phyloP scores from a whole-genome alignment of 2,329 filamentous ascomycete species.

The Endothia cerciana region DNA sequence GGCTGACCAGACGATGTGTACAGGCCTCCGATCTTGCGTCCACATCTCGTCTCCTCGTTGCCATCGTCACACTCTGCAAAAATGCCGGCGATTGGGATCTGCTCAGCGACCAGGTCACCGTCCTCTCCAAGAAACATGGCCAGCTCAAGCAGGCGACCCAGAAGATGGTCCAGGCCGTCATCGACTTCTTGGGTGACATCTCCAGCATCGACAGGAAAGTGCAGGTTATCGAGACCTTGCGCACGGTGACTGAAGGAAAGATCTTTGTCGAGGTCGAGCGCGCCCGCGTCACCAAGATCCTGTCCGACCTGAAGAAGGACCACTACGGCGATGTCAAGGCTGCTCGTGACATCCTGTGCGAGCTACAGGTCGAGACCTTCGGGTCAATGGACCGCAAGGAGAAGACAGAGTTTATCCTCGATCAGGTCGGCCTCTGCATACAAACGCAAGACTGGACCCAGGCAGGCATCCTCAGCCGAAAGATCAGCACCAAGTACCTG shows the following conservation, averaged over 20 bases:
- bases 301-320: constrained; percentile 96
- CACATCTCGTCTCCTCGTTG: constrained; percentile 83
- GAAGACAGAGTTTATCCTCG: constrained; percentile 98
- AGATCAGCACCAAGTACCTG: constrained; percentile 95
- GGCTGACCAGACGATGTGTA: constrained; percentile 7
- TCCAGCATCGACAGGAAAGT: constrained; percentile 87
- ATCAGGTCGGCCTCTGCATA: constrained; percentile 93
- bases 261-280: constrained; percentile 99
- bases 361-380: constrained; percentile 98
- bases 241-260: constrained; percentile 98
- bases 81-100: constrained; percentile 89
- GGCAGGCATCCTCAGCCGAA: constrained; percentile 88
- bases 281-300: constrained; percentile 89
- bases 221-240: constrained; percentile 89
- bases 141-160: constrained; percentile 99
- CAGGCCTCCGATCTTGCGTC: constrained; percentile 95
- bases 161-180: constrained; percentile 97
- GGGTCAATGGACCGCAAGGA: constrained; percentile 96
- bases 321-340: constrained; percentile 84
- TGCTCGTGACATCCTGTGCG: constrained; percentile 90
- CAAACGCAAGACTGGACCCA: constrained; percentile 96
- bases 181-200: constrained; percentile 86
- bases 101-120: constrained; percentile 93
- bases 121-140: constrained; percentile 98
- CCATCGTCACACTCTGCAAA: constrained; percentile 94